Percentiles rank a stretch among this genome's conserved stretches.
phyloP scores from a whole-genome alignment of 2,329 filamentous ascomycete genomes.

The Aureobasidium sp. region DNA sequence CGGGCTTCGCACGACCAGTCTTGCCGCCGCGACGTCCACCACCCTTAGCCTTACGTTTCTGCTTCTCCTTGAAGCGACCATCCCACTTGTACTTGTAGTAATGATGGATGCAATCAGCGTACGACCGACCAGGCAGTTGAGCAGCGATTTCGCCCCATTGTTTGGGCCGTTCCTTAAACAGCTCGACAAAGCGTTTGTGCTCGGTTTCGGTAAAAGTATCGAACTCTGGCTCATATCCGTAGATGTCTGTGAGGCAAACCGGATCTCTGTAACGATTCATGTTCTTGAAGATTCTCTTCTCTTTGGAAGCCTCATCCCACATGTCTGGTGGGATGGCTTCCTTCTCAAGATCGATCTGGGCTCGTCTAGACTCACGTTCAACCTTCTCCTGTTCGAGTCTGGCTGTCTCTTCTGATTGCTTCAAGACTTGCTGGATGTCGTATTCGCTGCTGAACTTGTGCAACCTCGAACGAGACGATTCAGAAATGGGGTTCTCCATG shows the following conservation, averaged over 20 bases:
- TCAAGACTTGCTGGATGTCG: constrained; percentile 62
- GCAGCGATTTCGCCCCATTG: constrained; percentile 74
- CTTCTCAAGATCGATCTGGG: constrained; percentile 65
- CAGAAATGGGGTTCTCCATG: constrained; percentile 37
- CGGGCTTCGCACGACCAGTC: constrained; percentile 38
- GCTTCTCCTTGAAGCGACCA: constrained; percentile 62
- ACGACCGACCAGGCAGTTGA: constrained; percentile 57
- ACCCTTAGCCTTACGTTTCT: constrained; percentile 24
- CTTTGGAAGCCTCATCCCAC: constrained; percentile 52
- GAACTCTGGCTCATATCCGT: constrained; percentile 62
- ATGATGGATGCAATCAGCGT: constrained; percentile 74
- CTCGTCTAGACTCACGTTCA: constrained; percentile 50
- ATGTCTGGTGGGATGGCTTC: constrained; percentile 68
- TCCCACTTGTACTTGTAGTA: constrained; percentile 75
- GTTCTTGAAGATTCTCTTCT: constrained; percentile 54
- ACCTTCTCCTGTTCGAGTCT: constrained; percentile 54
- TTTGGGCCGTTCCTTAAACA: constrained; percentile 68
- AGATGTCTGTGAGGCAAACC: constrained; percentile 58
- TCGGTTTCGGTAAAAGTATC: constrained; percentile 71
- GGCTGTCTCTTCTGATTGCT: constrained; percentile 66
- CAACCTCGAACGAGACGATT: constrained; percentile 40
- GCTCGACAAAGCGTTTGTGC: constrained; percentile 60
- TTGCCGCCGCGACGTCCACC: constrained; percentile 41
- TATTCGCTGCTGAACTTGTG: constrained; percentile 60
- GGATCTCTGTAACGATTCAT: constrained; percentile 56